These are phyloP conservation scores for Curvularia sp. DNA, from an alignment of 2,329 filamentous ascomycete species.

Conservation along the genomic window DNA sequence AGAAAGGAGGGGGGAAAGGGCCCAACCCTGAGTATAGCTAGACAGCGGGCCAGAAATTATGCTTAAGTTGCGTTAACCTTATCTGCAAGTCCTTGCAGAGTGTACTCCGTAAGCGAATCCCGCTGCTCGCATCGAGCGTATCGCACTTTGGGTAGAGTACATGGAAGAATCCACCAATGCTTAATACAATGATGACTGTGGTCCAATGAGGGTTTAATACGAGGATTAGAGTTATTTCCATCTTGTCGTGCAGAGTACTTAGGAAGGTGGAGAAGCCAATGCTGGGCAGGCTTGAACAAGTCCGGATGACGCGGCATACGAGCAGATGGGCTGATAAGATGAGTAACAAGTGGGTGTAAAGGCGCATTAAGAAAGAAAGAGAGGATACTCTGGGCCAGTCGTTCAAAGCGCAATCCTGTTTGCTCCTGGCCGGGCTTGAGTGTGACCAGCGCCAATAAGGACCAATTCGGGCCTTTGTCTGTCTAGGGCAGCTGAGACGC, in stretches of 20 bases:
- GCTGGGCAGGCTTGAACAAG: conserved; percentile 22
- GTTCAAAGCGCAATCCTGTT: conserved; percentile 42
- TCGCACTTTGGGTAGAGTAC: conserved; percentile 1
- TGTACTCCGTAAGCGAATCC: conserved; percentile 31
- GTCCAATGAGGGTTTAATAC: not conserved
- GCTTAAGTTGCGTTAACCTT: conserved; percentile 49
- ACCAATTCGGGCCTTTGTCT: conserved; percentile 43
- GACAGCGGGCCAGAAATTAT: conserved; percentile 42
- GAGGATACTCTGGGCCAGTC: conserved; percentile 35
- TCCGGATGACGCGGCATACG: conserved; percentile 44
- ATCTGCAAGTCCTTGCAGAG: conserved; percentile 39
- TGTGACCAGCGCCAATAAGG: conserved; percentile 41
- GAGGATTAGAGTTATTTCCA: not conserved
- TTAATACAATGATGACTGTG: not conserved
- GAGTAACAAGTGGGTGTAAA: conserved; percentile 23
- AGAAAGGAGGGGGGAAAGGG: conserved; percentile 14
- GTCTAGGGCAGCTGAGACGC: conserved; percentile 42
- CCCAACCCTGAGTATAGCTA: conserved; percentile 27
- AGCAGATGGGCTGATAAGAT: conserved; percentile 30
- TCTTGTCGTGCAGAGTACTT: conserved; percentile 4
- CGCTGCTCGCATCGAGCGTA: conserved; percentile 25
- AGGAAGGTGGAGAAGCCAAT: conserved; percentile 19
- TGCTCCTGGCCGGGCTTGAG: conserved; percentile 43
- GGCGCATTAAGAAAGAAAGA: conserved; percentile 9
- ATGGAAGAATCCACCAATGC: not conserved